Percentiles rank a stretch among this genome's conserved stretches.
Conservation (phyloP, 305 asterid genomes). For the Fraxinus velutina region DNA sequence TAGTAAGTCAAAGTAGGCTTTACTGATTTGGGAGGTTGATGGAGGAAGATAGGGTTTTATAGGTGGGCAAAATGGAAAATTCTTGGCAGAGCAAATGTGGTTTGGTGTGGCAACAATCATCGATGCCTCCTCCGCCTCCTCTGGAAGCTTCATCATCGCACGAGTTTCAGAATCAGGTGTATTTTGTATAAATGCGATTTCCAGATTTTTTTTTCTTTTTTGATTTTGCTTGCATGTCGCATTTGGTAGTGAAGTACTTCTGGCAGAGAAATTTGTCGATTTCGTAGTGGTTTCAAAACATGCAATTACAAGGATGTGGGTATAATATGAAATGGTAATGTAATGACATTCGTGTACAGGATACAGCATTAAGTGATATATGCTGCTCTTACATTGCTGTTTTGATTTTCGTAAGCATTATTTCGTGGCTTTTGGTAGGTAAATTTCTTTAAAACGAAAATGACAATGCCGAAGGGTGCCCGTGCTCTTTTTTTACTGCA, state of each 20-base stretch:
- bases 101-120: constrained; percentile 28
- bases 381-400: background rate
- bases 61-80: constrained; percentile 25
- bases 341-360: background rate
- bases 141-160: constrained; percentile 20
- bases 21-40: constrained; percentile 9
- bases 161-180: constrained; percentile 29
- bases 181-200: background rate
- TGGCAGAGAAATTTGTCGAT: constrained; percentile 3
- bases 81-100: constrained; percentile 32
- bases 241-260: background rate
- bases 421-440: background rate
- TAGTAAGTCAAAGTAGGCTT: background rate
- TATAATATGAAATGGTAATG: constrained; percentile 15
- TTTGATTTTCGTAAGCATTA: background rate
- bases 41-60: constrained; percentile 24
- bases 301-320: constrained; percentile 4
- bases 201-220: background rate
- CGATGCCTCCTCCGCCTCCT: constrained; percentile 19
- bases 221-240: constrained; percentile 24
- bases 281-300: background rate
- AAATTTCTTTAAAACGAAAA: background rate
- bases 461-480: background rate
- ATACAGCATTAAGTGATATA: background rate
- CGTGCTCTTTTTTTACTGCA: background rate